Base-by-base conservation (phyloP, 2,329 filamentous ascomycete species). In the Epichloe typhina region DNA sequence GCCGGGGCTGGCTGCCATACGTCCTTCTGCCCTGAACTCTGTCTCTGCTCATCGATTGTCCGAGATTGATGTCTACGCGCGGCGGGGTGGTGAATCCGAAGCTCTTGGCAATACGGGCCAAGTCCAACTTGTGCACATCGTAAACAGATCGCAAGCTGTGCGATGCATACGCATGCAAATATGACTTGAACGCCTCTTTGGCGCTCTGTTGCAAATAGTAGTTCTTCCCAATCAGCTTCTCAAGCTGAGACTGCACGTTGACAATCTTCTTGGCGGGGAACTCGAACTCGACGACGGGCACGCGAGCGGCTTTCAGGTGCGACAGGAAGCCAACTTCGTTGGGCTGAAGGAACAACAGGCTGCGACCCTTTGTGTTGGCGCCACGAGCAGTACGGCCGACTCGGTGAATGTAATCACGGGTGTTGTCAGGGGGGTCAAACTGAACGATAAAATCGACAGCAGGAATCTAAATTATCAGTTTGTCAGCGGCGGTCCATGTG, bases 391-490 rank as follows among this genome's bases (percentile, higher is more conserved):
- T 98, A 61, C 93, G 88, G 59, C 93, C 93, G 15, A 97, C 93
- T 53, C 93, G 86, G 73, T 98, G 93, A 61, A 95, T 94, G 70
- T 97, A 94, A 66, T 93, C 86, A 59, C 85, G 77, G 21, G 88
- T 86, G 65, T 94, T 88, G 74, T 95, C 89, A 3, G 90, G 89
- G 23, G 90, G 91, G 59, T 96, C 93, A 62, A 94, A 95, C 68
- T 97, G 90, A 55, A 96, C 82, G 58, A 96, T 94, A 83, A 87
- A 97, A 71, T 97, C 91, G 42, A 97, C 91, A 21, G 87, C 84
- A 0, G 91, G 91, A 56, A 97, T 96, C 78, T 84, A 53, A 15
- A 26, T 40, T 9, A 57, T 54, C 11, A 9, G 6, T 9, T 21
- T 12, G 42, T 52, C 26, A 46, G 45, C 40, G 4, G 23, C 12